Conservation (phyloP, 2,329 filamentous ascomycete genomes). For the Claviceps pazoutovae region DNA sequence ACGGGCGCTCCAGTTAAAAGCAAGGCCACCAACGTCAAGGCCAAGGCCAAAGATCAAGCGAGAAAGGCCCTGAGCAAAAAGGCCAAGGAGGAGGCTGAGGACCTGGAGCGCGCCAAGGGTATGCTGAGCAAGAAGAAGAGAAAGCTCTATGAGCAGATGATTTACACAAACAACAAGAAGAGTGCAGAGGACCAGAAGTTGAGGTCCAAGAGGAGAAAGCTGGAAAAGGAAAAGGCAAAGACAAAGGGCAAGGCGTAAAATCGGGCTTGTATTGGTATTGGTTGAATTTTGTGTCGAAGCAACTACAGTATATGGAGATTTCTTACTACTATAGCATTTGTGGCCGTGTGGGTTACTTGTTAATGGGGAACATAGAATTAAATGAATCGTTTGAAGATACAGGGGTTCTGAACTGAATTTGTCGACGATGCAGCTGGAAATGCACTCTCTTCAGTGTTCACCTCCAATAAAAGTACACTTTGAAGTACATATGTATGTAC, state of each 20-base stretch:
- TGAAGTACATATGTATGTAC: too few relatives aligned
- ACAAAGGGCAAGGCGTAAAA: conserved; percentile 25
- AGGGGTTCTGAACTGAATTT: too few relatives aligned
- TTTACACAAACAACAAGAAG: conserved; percentile 87
- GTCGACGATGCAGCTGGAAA: too few relatives aligned
- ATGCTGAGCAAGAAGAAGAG: conserved; percentile 98
- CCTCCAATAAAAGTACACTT: too few relatives aligned
- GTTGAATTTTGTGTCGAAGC: not conserved
- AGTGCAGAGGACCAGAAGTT: conserved; percentile 80
- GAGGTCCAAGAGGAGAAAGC: conserved; percentile 75
- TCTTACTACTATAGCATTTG: conserved; percentile 2
- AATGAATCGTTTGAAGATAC: not conserved
- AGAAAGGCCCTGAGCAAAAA: conserved; percentile 57
- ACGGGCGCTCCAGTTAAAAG: conserved; percentile 49
- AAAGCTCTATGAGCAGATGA: conserved; percentile 95
- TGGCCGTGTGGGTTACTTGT: not conserved
- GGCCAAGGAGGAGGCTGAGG: conserved; percentile 65
- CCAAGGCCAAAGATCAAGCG: conserved; percentile 54
- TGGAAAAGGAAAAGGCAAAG: conserved; percentile 53
- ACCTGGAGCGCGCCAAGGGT: conserved; percentile 84
- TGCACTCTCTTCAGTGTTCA: too few relatives aligned
- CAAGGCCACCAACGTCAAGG: conserved; percentile 33
- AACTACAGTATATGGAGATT: not conserved
- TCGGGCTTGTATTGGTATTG: not conserved
- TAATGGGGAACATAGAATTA: not conserved